Conservation (phyloP, 2,329 filamentous ascomycete species). For the Neofusicoccum sp. region DNA sequence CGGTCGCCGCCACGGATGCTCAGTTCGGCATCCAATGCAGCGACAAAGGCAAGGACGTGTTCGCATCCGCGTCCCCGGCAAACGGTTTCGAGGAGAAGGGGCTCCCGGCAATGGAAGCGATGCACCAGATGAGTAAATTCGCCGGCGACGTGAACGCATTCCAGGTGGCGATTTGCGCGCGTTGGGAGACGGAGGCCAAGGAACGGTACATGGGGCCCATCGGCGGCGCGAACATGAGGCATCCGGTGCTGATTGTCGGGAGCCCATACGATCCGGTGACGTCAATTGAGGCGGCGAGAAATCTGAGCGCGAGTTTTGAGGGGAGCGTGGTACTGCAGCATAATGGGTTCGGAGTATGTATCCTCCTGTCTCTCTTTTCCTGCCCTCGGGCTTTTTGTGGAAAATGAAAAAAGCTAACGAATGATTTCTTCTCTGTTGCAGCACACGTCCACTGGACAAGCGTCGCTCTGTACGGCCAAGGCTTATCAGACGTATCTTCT, state of each 20-base stretch:
- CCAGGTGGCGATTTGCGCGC: conserved; percentile 27
- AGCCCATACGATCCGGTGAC: conserved; percentile 3
- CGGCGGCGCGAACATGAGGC: conserved; percentile 23
- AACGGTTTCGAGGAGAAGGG: not conserved
- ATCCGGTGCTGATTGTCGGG: not conserved
- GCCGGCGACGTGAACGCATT: not conserved
- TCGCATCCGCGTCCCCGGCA: not conserved
- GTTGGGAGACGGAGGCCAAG: conserved; percentile 36
- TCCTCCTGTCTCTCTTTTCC: not conserved
- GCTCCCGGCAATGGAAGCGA: not conserved
- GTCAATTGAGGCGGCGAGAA: conserved; percentile 28
- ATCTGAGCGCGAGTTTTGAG: conserved; percentile 42
- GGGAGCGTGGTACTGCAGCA: conserved; percentile 46
- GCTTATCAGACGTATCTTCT: conserved; percentile 20
- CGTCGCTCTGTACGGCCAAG: conserved; percentile 20
- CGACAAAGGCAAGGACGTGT: not conserved
- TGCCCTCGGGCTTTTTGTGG: not conserved
- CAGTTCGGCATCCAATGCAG: not conserved
- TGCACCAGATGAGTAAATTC: not conserved
- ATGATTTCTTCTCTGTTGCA: not conserved
- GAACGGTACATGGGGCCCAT: conserved; percentile 31
- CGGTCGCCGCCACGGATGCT: not conserved
- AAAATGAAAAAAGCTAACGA: not conserved
- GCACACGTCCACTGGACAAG: conserved; percentile 14
- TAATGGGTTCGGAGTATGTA: conserved; percentile 33